phyloP scores from a whole-genome alignment of 208 protist species.

The Trypanosoma rangeli region DNA sequence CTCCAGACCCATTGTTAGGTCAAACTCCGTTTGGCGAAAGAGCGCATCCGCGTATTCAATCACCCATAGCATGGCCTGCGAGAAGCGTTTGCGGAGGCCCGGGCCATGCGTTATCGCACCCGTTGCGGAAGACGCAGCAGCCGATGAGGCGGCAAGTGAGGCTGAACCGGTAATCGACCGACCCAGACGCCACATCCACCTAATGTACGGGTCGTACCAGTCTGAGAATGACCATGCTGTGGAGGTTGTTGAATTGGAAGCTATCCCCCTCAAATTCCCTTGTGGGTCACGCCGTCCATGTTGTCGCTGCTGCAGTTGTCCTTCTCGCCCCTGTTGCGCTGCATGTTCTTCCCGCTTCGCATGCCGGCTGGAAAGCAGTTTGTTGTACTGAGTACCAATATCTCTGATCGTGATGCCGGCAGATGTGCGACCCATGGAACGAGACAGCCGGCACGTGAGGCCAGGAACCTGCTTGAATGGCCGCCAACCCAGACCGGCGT shows the following conservation, averaged over 20 bases:
- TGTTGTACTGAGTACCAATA: conserved; percentile 13
- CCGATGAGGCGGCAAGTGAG: neutral
- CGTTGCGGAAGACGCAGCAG: neutral
- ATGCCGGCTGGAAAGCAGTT: neutral
- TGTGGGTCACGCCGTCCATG: neutral
- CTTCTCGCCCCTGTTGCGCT: neutral
- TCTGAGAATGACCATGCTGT: neutral
- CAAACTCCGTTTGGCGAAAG: conserved; percentile 42
- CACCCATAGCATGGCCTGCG: neutral
- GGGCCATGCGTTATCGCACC: neutral
- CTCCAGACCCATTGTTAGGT: conserved; percentile 51
- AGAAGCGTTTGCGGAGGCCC: conserved; percentile 1
- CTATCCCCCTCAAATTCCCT: neutral
- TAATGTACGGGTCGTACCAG: conserved; percentile 5
- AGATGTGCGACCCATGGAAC: conserved; percentile 43
- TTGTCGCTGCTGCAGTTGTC: neutral
- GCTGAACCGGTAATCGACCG: conserved; percentile 26
- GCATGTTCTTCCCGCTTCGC: neutral
- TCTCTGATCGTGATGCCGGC: conserved; percentile 55
- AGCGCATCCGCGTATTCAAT: conserved; percentile 1
- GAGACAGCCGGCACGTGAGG: conserved; percentile 40
- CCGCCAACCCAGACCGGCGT: conserved; percentile 54
- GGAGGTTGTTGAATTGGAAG: neutral
- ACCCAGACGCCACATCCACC: conserved; percentile 21
- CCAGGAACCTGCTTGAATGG: conserved; percentile 36